Evolutionary conservation across 129 eudicot species (phyloP).

Genomic region (Helianthus tuberosus): DNA sequence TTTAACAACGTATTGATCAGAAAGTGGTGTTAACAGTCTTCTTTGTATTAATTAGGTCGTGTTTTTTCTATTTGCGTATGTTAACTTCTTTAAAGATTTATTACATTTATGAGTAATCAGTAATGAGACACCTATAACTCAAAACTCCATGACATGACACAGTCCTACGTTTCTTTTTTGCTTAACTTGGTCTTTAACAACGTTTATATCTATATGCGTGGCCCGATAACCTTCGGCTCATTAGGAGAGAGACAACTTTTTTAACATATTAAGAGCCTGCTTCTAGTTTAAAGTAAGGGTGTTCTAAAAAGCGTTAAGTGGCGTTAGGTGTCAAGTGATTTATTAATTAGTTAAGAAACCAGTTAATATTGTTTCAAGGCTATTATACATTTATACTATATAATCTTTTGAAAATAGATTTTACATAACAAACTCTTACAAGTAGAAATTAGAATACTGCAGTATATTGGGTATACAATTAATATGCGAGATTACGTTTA

Average conservation of each 20-base stretch:
- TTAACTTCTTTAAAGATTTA: conserved; percentile 1
- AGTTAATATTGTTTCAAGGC: neutral
- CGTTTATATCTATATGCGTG: neutral
- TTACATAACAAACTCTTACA: neutral
- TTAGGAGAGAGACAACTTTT: neutral
- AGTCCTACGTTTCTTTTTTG: neutral
- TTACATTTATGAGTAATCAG: neutral
- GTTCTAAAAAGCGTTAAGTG: neutral
- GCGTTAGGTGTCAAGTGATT: neutral
- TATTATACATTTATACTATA: neutral
- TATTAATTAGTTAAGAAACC: neutral
- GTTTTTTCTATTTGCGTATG: neutral
- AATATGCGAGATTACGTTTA: neutral
- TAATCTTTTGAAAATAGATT: neutral
- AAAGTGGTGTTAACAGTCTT: neutral
- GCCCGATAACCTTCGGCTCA: neutral
- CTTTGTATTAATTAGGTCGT: neutral
- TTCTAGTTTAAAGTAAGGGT: neutral
- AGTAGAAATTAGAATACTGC: neutral
- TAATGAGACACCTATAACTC: neutral
- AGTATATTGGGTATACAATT: neutral
- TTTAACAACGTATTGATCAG: too few relatives aligned
- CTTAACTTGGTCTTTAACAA: neutral
- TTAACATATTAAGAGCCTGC: neutral
- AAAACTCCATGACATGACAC: neutral